phyloP scores from a whole-genome alignment of 805 yeast genomes.

The Candida boleticola region DNA sequence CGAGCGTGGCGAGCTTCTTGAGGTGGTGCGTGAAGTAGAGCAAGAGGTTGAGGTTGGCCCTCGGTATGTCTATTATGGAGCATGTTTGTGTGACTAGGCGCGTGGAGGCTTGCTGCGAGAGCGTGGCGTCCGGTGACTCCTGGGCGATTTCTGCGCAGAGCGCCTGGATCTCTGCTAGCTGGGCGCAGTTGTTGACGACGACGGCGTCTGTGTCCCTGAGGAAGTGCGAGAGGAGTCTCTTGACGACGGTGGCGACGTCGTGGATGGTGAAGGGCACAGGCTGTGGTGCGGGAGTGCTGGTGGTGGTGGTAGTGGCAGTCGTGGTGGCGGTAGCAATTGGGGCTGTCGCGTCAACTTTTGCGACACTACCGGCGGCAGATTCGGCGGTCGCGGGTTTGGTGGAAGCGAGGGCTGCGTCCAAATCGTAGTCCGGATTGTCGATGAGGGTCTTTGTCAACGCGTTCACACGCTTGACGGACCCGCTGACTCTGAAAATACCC shows the following conservation, averaged over 20 bases:
- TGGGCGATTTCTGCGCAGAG: background rate
- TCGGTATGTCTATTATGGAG: background rate
- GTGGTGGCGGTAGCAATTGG: background rate
- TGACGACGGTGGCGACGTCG: background rate
- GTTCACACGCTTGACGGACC: constrained; percentile 26
- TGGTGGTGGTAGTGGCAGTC: too few relatives aligned
- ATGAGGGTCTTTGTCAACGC: constrained; percentile 3
- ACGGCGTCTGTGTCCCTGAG: background rate
- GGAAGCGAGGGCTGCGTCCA: background rate
- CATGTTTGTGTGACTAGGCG: background rate
- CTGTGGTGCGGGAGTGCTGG: too few relatives aligned
- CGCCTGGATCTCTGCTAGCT: background rate
- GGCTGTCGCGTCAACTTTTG: background rate
- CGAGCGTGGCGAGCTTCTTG: constrained; percentile 13
- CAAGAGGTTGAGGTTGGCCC: constrained; percentile 11
- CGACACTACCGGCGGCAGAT: background rate
- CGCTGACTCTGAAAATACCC: constrained; percentile 32
- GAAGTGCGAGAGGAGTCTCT: background rate
- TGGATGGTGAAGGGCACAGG: background rate
- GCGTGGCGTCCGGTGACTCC: background rate
- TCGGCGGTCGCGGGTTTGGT: too few relatives aligned
- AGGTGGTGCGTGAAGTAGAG: constrained; percentile 17
- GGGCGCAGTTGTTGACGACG: background rate
- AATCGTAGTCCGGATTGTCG: background rate
- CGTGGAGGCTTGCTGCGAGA: background rate